These are phyloP conservation scores for Colletotrichum sp. DNA, from an alignment of 2,329 filamentous ascomycete genomes.

Conservation along the genomic window DNA sequence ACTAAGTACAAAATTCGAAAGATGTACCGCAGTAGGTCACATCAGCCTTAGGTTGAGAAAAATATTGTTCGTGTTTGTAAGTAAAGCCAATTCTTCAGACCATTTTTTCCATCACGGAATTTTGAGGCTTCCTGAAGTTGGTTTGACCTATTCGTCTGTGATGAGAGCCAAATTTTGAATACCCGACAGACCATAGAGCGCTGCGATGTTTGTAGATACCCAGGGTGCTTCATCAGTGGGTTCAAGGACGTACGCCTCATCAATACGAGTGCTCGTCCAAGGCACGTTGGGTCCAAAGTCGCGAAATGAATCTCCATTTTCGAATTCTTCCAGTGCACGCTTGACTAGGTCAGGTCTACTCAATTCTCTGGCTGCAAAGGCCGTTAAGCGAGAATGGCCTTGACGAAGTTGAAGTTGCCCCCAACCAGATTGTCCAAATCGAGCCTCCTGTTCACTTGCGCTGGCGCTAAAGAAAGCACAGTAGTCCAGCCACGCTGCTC, in stretches of 20 bases:
- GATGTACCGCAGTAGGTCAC: no score
- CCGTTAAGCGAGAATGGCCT: conserved; percentile 63
- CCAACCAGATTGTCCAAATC: conserved; percentile 55
- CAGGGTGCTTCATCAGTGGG: conserved; percentile 61
- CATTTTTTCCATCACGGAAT: no score
- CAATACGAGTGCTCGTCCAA: conserved; percentile 43
- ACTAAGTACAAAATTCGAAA: background rate
- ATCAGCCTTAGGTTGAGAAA: no score
- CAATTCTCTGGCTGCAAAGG: conserved; percentile 51
- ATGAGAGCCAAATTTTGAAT: conserved; percentile 59
- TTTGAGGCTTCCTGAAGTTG: no score
- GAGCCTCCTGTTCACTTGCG: conserved; percentile 51
- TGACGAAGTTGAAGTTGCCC: conserved; percentile 53
- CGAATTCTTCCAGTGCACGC: conserved; percentile 61
- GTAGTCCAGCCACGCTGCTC: conserved; percentile 63
- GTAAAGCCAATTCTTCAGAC: no score
- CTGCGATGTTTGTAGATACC: conserved; percentile 61
- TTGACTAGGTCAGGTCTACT: conserved; percentile 51
- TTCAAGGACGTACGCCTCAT: conserved; percentile 47
- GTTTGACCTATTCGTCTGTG: background rate
- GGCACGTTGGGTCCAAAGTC: conserved; percentile 27
- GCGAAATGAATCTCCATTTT: conserved; percentile 47
- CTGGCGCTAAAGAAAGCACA: conserved; percentile 61
- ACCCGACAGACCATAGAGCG: conserved; percentile 61
- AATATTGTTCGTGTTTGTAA: no score